Conservation (phyloP, 345 rosid genomes). For the Eucalyptus cladocalyx region DNA sequence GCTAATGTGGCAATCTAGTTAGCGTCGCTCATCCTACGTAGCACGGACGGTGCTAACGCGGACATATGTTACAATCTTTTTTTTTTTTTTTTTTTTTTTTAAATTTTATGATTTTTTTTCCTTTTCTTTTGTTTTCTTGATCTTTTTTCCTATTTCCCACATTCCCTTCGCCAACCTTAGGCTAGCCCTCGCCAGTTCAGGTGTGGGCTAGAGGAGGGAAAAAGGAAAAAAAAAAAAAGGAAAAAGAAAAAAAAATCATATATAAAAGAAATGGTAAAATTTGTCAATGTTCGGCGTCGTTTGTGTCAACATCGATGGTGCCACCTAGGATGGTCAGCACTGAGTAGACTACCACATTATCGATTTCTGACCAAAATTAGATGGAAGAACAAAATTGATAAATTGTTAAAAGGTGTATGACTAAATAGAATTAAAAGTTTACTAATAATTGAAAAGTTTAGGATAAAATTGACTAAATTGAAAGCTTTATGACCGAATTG, state of each 20-base stretch:
- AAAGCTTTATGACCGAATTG: too few relatives aligned
- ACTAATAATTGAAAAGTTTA: too few relatives aligned
- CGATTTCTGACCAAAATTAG: too few relatives aligned
- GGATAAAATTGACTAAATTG: too few relatives aligned
- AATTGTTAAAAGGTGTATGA: not conserved
- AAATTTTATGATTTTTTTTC: too few relatives aligned
- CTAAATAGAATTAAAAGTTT: not conserved
- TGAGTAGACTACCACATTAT: rapidly evolving
- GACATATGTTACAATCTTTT: not conserved
- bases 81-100: too few relatives aligned
- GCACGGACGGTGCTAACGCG: rapidly evolving
- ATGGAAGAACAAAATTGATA: too few relatives aligned
- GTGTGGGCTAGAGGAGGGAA: not conserved
- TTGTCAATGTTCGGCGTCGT: rapidly evolving
- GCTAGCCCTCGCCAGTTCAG: rapidly evolving
- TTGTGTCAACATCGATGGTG: not conserved
- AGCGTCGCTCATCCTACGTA: rapidly evolving
- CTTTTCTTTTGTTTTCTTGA: not conserved
- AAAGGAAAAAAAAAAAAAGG: too few relatives aligned
- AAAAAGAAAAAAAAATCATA: too few relatives aligned
- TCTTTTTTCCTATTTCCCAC: not conserved
- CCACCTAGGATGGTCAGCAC: rapidly evolving
- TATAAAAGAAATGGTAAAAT: not conserved
- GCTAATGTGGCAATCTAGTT: not conserved
- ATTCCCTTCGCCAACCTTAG: not conserved